Percentiles rank a stretch among this genome's conserved stretches.
phyloP scores from a whole-genome alignment of 441 rosid species.

The Populus hybrid region DNA sequence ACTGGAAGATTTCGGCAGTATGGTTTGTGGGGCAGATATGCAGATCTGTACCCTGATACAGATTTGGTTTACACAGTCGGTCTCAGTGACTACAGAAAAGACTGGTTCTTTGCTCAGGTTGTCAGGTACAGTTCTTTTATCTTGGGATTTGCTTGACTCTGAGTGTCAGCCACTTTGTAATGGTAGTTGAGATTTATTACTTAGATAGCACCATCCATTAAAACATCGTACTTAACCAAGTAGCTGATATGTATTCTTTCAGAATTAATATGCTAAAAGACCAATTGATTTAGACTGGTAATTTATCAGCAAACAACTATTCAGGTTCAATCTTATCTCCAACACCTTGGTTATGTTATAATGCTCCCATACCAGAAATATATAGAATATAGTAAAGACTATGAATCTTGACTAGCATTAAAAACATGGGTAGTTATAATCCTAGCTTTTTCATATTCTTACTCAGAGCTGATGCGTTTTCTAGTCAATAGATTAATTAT shows the following conservation, averaged over 20 bases:
- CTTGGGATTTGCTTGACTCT: constrained; percentile 3
- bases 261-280: neutral
- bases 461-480: neutral
- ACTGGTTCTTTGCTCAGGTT: constrained; percentile 72
- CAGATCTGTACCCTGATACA: constrained; percentile 46
- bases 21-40: constrained; percentile 60
- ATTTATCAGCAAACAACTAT: neutral
- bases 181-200: neutral
- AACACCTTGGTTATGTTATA: neutral
- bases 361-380: neutral
- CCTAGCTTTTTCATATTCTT: neutral
- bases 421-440: neutral
- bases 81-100: constrained; percentile 42
- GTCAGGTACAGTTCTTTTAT: constrained; percentile 40
- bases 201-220: neutral
- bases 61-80: constrained; percentile 66
- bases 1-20: constrained; percentile 64
- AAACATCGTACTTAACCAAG: neutral
- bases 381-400: neutral
- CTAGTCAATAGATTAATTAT: neutral
- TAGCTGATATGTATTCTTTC: neutral
- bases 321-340: neutral
- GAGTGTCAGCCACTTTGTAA: constrained; percentile 1
- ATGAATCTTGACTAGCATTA: neutral
- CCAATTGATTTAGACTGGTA: neutral